Percentiles rank a stretch among this genome's conserved stretches.
phyloP scores from a whole-genome alignment of 306 rosid genomes.

The Vigna angularis region DNA sequence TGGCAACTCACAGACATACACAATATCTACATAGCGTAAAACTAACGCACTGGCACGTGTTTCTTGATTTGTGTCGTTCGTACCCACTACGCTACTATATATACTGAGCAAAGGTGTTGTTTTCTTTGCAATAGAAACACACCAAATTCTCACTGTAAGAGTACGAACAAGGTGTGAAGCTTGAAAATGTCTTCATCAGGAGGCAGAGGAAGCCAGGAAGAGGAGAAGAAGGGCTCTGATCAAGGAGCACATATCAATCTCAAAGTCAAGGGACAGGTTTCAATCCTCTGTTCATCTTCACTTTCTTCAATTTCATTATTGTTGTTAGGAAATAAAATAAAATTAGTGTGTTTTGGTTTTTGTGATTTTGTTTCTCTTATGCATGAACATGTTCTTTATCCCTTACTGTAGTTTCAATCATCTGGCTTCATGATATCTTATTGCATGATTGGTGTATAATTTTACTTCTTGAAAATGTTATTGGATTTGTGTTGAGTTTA shows the following conservation, averaged over 20 bases:
- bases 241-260: constrained; percentile 62
- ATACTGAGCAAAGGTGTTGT: background rate
- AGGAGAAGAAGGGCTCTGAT: constrained; percentile 64
- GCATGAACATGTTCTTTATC: background rate
- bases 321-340: background rate
- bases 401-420: background rate
- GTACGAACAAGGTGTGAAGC: background rate
- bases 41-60: constrained; percentile 22
- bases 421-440: no score
- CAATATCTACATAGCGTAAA: constrained; percentile 34
- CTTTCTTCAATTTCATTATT: background rate
- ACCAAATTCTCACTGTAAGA: background rate
- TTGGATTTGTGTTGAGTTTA: no score
- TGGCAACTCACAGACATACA: background rate
- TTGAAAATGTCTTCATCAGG: constrained; percentile 58
- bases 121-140: background rate
- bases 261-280: constrained; percentile 82
- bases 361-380: background rate
- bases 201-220: constrained; percentile 51
- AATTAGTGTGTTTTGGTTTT: background rate
- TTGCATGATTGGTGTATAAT: background rate
- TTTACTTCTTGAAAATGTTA: no score
- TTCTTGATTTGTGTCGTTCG: background rate
- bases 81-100: background rate
- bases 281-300: background rate